phyloP scores from a whole-genome alignment of 2,329 filamentous ascomycete genomes.

The Aspergillus amoenus region DNA sequence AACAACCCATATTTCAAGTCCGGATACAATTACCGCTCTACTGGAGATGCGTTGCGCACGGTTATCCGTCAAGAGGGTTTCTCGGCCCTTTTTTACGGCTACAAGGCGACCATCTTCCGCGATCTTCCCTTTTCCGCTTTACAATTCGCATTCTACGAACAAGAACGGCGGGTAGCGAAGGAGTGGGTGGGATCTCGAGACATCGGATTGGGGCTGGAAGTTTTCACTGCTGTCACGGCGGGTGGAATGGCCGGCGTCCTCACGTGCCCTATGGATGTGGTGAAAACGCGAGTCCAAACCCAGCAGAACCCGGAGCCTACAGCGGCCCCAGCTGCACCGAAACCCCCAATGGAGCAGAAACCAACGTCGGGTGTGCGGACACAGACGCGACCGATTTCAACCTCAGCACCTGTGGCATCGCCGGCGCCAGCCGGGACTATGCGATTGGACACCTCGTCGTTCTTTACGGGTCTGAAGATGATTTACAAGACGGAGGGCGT shows the following conservation, averaged over 20 bases:
- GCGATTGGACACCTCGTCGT: slow-evolving; percentile 83
- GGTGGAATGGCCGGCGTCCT: slow-evolving; percentile 91
- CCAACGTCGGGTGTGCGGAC: slow-evolving; percentile 35
- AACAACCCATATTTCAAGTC: slow-evolving; percentile 94
- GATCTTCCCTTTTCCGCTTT: slow-evolving; percentile 94
- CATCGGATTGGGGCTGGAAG: slow-evolving; percentile 81
- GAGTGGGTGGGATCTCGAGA: slow-evolving; percentile 75
- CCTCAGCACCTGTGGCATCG: slow-evolving; percentile 82
- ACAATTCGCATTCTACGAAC: slow-evolving; percentile 98
- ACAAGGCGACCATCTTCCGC: slow-evolving; percentile 90
- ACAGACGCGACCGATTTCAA: slow-evolving; percentile 77
- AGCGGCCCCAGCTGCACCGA: slow-evolving; percentile 20
- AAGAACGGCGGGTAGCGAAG: slow-evolving; percentile 80
- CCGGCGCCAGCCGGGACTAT: slow-evolving; percentile 75
- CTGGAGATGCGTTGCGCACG: slow-evolving; percentile 77
- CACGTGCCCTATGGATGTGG: slow-evolving; percentile 93
- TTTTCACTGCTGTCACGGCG: slow-evolving; percentile 83
- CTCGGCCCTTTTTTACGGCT: slow-evolving; percentile 89
- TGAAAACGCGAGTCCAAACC: slow-evolving; percentile 95
- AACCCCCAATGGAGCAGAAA: slow-evolving; percentile 28
- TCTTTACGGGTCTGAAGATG: slow-evolving; percentile 76
- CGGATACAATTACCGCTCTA: slow-evolving; percentile 93
- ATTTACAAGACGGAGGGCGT: slow-evolving; percentile 91
- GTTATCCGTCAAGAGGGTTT: slow-evolving; percentile 82
- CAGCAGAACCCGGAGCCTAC: slow-evolving; percentile 64